A percentile compares a stretch with the other conserved stretches of the same genome.
Conservation (phyloP, 2,329 filamentous ascomycete genomes). For the Trichoderma sp. region DNA sequence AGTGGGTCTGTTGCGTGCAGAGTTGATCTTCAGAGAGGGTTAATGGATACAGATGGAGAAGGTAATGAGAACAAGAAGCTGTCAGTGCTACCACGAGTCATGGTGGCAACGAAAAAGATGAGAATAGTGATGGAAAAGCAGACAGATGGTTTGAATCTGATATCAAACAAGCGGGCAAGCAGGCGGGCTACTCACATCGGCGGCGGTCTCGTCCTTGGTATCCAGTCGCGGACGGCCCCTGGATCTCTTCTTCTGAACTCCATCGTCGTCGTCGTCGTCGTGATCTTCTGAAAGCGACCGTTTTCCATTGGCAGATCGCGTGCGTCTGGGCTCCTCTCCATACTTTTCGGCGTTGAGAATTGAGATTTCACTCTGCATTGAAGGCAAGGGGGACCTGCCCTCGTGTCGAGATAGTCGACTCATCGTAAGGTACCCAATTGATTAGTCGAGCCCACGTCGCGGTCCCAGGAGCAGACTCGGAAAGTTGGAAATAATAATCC, state of each 20-base stretch:
- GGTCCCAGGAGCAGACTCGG: neutral
- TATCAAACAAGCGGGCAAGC: neutral
- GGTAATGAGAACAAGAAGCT: neutral
- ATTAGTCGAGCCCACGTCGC: constrained; percentile 10
- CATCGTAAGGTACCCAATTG: constrained; percentile 17
- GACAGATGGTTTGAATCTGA: neutral
- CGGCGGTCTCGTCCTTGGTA: constrained; percentile 75
- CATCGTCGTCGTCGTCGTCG: constrained; percentile 47
- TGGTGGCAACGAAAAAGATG: neutral
- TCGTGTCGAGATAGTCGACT: constrained; percentile 18
- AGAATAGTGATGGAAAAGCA: neutral
- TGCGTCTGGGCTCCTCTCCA: constrained; percentile 2
- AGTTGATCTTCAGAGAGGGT: neutral
- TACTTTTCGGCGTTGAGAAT: constrained; percentile 28
- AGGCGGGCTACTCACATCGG: constrained; percentile 67
- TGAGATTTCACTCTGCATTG: constrained; percentile 24
- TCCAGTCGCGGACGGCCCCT: constrained; percentile 77
- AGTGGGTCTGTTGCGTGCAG: neutral
- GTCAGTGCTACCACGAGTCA: neutral
- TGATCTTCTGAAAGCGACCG: constrained; percentile 33
- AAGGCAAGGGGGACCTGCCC: constrained; percentile 19
- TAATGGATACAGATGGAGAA: neutral
- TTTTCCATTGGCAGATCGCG: constrained; percentile 31
- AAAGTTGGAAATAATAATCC: constrained; percentile 3
- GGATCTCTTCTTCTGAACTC: constrained; percentile 60